These are phyloP conservation scores for Ascoidea tarda DNA, from an alignment of 805 yeast genomes.

Conservation along the genomic window DNA sequence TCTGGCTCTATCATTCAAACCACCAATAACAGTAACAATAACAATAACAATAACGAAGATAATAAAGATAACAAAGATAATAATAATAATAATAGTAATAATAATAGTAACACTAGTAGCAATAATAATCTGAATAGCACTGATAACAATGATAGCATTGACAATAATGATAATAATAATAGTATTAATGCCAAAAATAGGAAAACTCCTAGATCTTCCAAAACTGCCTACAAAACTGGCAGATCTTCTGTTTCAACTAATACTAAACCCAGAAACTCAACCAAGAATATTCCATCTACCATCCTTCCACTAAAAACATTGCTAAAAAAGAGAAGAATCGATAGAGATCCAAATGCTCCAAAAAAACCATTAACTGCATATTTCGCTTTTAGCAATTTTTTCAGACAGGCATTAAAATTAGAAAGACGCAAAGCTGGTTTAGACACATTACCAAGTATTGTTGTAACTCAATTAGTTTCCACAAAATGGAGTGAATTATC, in stretches of 20 bases:
- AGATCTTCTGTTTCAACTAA: slow-evolving; percentile 3
- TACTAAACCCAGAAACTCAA: slow-evolving; percentile 2
- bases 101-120: too few relatives aligned
- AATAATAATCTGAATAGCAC: slow-evolving; percentile 16
- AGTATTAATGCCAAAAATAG: slow-evolving; percentile 7
- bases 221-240: slow-evolving; percentile 1
- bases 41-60: too few relatives aligned
- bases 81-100: too few relatives aligned
- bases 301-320: slow-evolving; percentile 13
- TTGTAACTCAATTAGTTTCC: slow-evolving; percentile 67
- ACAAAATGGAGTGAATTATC: slow-evolving; percentile 64
- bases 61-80: too few relatives aligned
- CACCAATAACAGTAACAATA: too few relatives aligned
- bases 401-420: slow-evolving; percentile 55
- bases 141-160: slow-evolving; percentile 7
- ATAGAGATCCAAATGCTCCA: slow-evolving; percentile 88
- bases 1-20: too few relatives aligned
- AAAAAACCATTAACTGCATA: slow-evolving; percentile 86
- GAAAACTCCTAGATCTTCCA: slow-evolving; percentile 7
- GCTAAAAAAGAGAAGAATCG: slow-evolving; percentile 28
- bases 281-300: slow-evolving; percentile 6
- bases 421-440: slow-evolving; percentile 48
- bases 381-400: slow-evolving; percentile 63
- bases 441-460: slow-evolving; percentile 57
- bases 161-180: neutral